phyloP scores from a whole-genome alignment of 1,284 basidiomycete genomes.

The Trichosporon sp. region DNA sequence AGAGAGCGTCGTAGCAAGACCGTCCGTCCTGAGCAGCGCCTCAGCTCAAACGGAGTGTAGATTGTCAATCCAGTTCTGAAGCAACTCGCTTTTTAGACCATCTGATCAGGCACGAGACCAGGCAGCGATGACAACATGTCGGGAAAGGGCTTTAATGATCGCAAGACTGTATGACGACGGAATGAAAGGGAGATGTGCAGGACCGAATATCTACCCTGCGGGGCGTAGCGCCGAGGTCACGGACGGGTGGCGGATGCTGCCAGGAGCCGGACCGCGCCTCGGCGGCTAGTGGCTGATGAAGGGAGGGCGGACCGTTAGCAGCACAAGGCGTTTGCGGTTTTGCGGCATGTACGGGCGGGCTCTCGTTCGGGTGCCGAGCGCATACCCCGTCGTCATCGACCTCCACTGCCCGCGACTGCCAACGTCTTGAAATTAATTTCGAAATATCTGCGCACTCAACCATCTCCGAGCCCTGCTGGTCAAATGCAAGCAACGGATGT shows the following conservation, averaged over 20 bases:
- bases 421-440: background rate
- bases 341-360: background rate
- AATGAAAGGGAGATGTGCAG: background rate
- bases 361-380: background rate
- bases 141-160: background rate
- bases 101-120: background rate
- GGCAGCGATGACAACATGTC: background rate
- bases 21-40: too few species aligned
- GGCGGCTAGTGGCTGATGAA: background rate
- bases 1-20: too few species aligned
- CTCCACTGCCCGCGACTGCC: background rate
- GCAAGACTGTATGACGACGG: background rate
- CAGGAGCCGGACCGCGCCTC: background rate
- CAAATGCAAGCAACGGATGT: background rate
- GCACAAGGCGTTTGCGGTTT: background rate
- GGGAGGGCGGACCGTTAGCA: background rate
- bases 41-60: too few species aligned
- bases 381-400: background rate
- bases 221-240: background rate
- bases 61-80: too few species aligned
- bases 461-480: background rate
- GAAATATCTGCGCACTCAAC: background rate
- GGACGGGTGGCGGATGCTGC: background rate
- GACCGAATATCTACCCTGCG: background rate
- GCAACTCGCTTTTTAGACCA: too few species aligned